A percentile compares a stretch with the other conserved stretches of the same genome.
phyloP scores from a whole-genome alignment of 1,284 basidiomycete genomes.

The Baeospora myosura region DNA sequence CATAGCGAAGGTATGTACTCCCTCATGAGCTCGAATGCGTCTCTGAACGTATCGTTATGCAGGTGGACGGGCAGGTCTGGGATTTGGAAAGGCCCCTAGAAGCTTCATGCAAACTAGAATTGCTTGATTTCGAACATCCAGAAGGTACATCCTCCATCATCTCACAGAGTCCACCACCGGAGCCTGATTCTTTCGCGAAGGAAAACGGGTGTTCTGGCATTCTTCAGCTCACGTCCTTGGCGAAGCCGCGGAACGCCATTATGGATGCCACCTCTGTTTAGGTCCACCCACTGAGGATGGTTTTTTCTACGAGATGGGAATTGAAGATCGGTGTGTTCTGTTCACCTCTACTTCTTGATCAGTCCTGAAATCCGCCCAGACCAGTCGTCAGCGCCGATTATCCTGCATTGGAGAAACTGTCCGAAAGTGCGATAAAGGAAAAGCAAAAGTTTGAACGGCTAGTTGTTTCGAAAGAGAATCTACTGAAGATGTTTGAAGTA shows the following conservation, averaged over 20 bases:
- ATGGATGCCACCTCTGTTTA: constrained; percentile 95
- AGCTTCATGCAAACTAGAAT: constrained; percentile 69
- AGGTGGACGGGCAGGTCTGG: constrained; percentile 90
- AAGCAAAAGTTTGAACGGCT: constrained; percentile 97
- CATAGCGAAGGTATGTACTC: constrained; percentile 73
- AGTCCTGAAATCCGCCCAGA: constrained; percentile 27
- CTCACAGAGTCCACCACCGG: too few relatives aligned
- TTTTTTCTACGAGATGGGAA: constrained; percentile 99
- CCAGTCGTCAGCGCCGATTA: constrained; percentile 80
- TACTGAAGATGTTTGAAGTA: constrained; percentile 95
- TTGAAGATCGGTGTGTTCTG: constrained; percentile 51
- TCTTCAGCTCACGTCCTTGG: constrained; percentile 99
- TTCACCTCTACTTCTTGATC: not conserved
- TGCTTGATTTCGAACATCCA: constrained; percentile 92
- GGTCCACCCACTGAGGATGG: constrained; percentile 98
- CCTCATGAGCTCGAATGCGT: not conserved
- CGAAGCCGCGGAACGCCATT: constrained; percentile 93
- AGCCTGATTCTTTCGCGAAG: constrained; percentile 30
- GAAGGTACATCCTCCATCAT: constrained; percentile 64
- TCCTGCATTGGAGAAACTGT: constrained; percentile 81
- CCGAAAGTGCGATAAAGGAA: constrained; percentile 88
- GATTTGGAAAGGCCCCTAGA: constrained; percentile 94
- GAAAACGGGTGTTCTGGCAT: constrained; percentile 98
- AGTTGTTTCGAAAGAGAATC: constrained; percentile 87
- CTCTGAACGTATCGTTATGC: not conserved